These are phyloP conservation scores for Clavispora fructus DNA, from an alignment of 805 yeast species.

Conservation along the genomic window DNA sequence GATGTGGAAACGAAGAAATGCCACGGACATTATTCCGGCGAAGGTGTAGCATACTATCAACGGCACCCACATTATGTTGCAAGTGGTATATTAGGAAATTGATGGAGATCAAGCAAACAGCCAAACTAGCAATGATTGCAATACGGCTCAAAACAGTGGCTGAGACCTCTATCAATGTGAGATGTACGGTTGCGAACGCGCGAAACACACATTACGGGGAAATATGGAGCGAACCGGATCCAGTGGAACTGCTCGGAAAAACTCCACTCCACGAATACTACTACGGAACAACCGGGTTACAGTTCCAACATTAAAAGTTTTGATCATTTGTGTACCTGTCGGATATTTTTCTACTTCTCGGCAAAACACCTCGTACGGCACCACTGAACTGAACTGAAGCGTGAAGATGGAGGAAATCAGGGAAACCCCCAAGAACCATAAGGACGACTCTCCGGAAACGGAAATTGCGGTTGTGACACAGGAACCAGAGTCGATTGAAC, in stretches of 20 bases:
- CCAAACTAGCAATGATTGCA: not conserved
- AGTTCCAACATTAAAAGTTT: no score
- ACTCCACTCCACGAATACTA: not conserved
- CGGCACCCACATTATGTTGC: conserved; percentile 1
- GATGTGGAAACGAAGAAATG: conserved; percentile 33
- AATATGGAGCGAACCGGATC: not conserved
- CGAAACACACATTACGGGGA: not conserved
- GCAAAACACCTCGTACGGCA: not conserved
- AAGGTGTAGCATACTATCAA: conserved; percentile 21
- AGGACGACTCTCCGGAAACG: not conserved
- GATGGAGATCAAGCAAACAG: not conserved
- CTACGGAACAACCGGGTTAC: not conserved
- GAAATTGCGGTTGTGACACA: not conserved
- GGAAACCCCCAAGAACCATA: no score
- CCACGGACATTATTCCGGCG: conserved; percentile 24
- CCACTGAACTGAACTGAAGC: no score
- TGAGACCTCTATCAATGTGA: not conserved
- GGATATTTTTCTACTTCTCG: no score
- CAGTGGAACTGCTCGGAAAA: not conserved
- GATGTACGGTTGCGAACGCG: not conserved
- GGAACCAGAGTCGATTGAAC: not conserved
- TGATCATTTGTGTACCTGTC: no score
- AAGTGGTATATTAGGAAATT: not conserved
- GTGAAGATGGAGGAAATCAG: no score
- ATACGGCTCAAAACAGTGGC: not conserved